A percentile compares a stretch with the other conserved stretches of the same genome.
phyloP scores from a whole-genome alignment of 495 filamentous ascomycete species.

The Neurospora sp. region DNA sequence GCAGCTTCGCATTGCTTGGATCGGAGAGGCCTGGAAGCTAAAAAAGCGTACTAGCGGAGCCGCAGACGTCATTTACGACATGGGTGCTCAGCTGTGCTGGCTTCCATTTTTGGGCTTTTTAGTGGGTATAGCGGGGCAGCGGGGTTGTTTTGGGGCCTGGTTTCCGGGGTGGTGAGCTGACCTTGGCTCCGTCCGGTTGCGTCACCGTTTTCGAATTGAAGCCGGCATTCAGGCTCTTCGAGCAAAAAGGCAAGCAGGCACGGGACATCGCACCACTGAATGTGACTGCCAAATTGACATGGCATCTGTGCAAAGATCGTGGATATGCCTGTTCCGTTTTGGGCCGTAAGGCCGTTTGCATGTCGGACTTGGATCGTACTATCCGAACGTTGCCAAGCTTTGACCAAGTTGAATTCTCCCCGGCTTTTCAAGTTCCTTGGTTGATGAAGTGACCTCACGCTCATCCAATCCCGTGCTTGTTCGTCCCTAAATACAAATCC shows the following conservation, averaged over 20 bases:
- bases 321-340: background rate
- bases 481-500: background rate
- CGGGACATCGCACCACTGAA: background rate
- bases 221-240: background rate
- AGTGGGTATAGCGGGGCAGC: background rate
- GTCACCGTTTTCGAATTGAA: background rate
- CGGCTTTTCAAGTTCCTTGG: background rate
- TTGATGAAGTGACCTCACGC: background rate
- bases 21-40: background rate
- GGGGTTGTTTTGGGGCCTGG: background rate
- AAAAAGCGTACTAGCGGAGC: slow-evolving; percentile 7
- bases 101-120: background rate
- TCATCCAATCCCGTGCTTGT: background rate
- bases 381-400: background rate
- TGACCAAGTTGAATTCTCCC: background rate
- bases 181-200: background rate
- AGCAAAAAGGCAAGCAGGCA: background rate
- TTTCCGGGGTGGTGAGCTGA: background rate
- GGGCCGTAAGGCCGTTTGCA: background rate
- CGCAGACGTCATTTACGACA: slow-evolving; percentile 22
- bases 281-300: background rate
- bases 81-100: slow-evolving; percentile 6
- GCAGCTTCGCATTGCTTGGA: background rate
- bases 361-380: background rate
- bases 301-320: background rate